Percentiles rank a stretch among this genome's conserved stretches.
phyloP scores from a whole-genome alignment of 768 basidiomycete species.

The Leccinum barrowsii region DNA sequence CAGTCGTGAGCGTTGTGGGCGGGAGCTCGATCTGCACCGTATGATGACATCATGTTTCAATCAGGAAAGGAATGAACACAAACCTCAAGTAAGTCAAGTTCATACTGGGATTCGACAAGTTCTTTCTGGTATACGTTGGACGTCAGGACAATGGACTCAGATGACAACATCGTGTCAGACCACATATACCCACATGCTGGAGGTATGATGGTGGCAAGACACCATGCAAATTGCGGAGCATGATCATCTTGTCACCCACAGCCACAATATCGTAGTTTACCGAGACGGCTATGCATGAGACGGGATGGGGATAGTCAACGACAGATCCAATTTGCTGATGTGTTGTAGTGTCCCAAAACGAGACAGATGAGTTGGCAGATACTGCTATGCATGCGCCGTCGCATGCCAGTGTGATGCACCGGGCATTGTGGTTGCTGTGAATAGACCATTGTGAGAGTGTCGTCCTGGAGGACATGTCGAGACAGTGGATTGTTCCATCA shows the following conservation, averaged over 20 bases:
- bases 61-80: neutral
- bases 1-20: neutral
- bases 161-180: neutral
- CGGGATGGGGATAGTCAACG: neutral
- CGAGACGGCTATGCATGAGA: neutral
- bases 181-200: neutral
- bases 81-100: neutral
- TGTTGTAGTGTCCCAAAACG: neutral
- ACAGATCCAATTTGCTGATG: neutral
- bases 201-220: neutral
- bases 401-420: neutral
- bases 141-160: neutral
- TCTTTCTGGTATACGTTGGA: neutral
- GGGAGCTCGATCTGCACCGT: neutral
- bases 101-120: neutral
- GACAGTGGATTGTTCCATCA: too few species aligned
- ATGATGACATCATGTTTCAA: neutral
- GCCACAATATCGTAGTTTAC: neutral
- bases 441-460: neutral
- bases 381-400: neutral
- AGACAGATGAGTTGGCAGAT: neutral
- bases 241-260: neutral
- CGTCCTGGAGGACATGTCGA: too few species aligned
- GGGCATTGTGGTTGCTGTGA: too few species aligned
- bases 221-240: neutral